Evolutionary conservation across 2,329 filamentous ascomycete species (phyloP).

Genomic region (Eutypella sp.): DNA sequence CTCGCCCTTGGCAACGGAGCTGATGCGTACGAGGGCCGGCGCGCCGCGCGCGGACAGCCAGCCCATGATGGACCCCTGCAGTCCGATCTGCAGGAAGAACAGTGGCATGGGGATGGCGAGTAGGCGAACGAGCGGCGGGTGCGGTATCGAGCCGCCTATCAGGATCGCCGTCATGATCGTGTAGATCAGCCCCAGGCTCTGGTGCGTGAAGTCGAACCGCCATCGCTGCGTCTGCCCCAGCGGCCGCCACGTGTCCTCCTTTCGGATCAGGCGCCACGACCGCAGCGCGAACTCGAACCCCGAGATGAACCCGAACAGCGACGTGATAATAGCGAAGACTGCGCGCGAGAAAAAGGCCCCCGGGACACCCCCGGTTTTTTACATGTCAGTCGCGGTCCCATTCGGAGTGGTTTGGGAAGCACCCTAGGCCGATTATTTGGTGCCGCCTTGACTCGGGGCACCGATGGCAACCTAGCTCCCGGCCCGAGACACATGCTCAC

Average conservation of each 20-base stretch:
- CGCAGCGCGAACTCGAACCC: conserved; percentile 48
- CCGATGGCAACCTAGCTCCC: no score
- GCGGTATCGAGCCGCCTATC: conserved; percentile 46
- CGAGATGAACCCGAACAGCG: conserved; percentile 51
- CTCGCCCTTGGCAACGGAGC: conserved; percentile 56
- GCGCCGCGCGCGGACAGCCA: conserved; percentile 28
- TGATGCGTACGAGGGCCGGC: conserved; percentile 56
- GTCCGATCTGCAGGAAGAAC: conserved; percentile 44
- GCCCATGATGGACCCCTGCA: conserved; percentile 35
- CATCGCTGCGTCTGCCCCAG: conserved; percentile 43
- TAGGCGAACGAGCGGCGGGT: conserved; percentile 43
- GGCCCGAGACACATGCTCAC: no score
- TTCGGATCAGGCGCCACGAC: conserved; percentile 42
- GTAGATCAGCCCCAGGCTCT: conserved; percentile 42
- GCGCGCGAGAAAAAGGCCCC: no score
- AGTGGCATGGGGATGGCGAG: conserved; percentile 48
- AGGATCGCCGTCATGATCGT: conserved; percentile 45
- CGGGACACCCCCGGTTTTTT: no score
- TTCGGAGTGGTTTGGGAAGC: no score
- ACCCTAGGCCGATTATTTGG: no score
- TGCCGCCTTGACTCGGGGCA: no score
- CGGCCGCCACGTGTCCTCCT: conserved; percentile 45
- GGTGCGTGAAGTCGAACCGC: conserved; percentile 46
- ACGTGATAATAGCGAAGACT: conserved; percentile 49
- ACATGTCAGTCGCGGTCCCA: no score